Conservation (phyloP, 2,329 filamentous ascomycete species). For the Metarhizium brunneum region DNA sequence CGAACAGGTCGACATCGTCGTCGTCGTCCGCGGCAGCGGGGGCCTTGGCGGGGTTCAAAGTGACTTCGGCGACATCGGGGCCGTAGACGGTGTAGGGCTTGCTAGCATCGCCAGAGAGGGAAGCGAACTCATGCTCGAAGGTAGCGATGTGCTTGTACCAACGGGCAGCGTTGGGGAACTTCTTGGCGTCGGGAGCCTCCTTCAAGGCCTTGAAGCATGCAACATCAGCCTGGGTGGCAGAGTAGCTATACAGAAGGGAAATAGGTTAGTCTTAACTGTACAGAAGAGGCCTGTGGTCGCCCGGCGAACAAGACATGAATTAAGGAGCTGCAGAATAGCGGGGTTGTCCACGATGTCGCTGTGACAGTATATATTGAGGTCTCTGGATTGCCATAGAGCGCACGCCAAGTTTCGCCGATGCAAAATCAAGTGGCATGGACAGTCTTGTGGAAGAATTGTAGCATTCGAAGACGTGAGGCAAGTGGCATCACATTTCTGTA, state of each 20-base stretch:
- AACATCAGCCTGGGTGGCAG: constrained; percentile 90
- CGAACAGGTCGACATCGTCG: constrained; percentile 88
- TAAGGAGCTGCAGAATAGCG: neutral
- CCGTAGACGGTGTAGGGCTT: constrained; percentile 87
- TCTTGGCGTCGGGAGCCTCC: constrained; percentile 64
- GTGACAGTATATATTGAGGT: too few relatives aligned
- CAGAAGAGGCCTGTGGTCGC: neutral
- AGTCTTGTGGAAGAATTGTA: too few relatives aligned
- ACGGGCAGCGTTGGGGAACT: constrained; percentile 88
- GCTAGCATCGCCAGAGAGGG: constrained; percentile 81
- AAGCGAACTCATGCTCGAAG: constrained; percentile 86
- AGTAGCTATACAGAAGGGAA: constrained; percentile 28
- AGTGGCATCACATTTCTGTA: too few relatives aligned
- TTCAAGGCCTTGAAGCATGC: constrained; percentile 86
- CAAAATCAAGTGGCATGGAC: too few relatives aligned
- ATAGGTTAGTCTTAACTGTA: neutral
- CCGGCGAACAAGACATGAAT: neutral
- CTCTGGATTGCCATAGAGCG: too few relatives aligned
- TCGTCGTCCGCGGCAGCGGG: constrained; percentile 58
- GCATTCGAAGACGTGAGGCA: too few relatives aligned
- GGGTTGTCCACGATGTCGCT: neutral
- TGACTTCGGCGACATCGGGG: constrained; percentile 67
- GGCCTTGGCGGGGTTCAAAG: constrained; percentile 80
- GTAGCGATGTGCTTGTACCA: constrained; percentile 99
- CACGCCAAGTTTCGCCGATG: too few relatives aligned